These are phyloP conservation scores for Mytilinidion resinicola DNA, from an alignment of 495 filamentous ascomycete species.

Conservation along the genomic window DNA sequence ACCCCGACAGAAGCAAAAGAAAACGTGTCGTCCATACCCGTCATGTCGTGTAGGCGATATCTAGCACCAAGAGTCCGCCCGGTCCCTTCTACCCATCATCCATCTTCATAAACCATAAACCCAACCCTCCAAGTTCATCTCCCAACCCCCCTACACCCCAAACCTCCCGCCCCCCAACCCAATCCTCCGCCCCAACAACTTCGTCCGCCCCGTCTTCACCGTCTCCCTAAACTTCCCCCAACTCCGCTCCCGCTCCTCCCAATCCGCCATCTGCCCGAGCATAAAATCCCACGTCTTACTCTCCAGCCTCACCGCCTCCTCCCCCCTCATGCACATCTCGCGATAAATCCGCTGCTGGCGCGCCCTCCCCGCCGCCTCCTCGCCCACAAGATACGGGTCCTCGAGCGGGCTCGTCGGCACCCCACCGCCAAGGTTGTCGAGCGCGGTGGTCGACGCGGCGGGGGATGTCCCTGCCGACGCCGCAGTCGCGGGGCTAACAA, in stretches of 20 bases:
- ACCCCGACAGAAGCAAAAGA: too few relatives aligned
- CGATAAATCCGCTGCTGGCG: conserved; percentile 23
- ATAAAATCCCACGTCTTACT: conserved; percentile 34
- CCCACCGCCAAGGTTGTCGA: neutral
- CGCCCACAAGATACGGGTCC: conserved; percentile 31
- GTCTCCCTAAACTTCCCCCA: conserved; percentile 24
- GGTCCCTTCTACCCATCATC: too few relatives aligned
- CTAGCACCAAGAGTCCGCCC: too few relatives aligned
- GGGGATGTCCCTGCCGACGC: neutral
- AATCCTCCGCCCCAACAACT: conserved; percentile 20
- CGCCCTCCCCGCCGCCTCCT: conserved; percentile 25
- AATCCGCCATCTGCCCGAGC: conserved; percentile 33
- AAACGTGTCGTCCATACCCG: too few relatives aligned
- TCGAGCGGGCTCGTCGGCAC: conserved; percentile 24
- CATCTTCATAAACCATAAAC: too few relatives aligned
- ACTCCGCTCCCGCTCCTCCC: conserved; percentile 29
- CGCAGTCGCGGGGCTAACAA: neutral
- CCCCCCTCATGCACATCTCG: conserved; percentile 28
- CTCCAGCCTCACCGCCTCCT: conserved; percentile 25
- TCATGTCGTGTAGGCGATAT: too few relatives aligned
- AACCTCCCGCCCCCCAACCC: conserved; percentile 7
- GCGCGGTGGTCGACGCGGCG: neutral
- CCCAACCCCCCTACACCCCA: too few relatives aligned
- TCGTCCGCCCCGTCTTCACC: conserved; percentile 13
- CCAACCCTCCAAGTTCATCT: too few relatives aligned